A percentile compares a stretch with the other conserved stretches of the same genome.
These are phyloP conservation scores for Epichloe amarillans DNA, from an alignment of 2,329 filamentous ascomycete species.

Conservation along the genomic window DNA sequence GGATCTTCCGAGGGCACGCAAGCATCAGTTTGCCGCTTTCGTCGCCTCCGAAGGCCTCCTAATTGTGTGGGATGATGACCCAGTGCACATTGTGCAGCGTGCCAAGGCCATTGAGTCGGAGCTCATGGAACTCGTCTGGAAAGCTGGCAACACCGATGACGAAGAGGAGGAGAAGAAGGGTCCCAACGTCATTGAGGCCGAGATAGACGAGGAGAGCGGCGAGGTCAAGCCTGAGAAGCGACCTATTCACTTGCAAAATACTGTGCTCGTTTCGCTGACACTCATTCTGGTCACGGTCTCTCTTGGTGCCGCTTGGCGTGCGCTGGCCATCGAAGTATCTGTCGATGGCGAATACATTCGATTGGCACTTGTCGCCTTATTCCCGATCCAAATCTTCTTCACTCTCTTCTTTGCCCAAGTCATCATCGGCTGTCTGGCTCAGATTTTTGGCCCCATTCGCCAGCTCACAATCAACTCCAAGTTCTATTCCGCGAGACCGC, in stretches of 20 bases:
- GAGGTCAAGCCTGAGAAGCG: conserved; percentile 51
- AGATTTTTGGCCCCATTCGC: conserved; percentile 61
- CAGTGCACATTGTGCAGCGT: conserved; percentile 53
- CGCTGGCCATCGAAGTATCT: conserved; percentile 54
- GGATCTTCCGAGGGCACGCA: conserved; percentile 56
- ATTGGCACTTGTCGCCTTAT: conserved; percentile 50
- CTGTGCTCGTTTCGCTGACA: conserved; percentile 53
- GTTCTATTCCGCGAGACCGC: conserved; percentile 65
- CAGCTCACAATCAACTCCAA: conserved; percentile 66
- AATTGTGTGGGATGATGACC: conserved; percentile 73
- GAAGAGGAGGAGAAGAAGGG: conserved; percentile 38
- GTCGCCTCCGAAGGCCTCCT: conserved; percentile 57
- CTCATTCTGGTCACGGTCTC: conserved; percentile 51
- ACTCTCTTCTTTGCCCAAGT: conserved; percentile 72
- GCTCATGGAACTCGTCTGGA: conserved; percentile 67
- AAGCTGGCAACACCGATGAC: conserved; percentile 41
- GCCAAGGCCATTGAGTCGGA: conserved; percentile 63
- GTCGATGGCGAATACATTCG: conserved; percentile 51
- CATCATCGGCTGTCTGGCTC: conserved; percentile 60
- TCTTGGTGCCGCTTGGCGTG: conserved; percentile 55
- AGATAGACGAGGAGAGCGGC: conserved; percentile 61
- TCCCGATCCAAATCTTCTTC: conserved; percentile 66
- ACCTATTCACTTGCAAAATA: conserved; percentile 56
- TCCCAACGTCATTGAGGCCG: conserved; percentile 31
- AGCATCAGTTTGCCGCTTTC: conserved; percentile 72